A percentile compares a stretch with the other conserved stretches of the same genome.
phyloP scores from a whole-genome alignment of 129 eudicot genomes.

The Pulicaria dysenterica region DNA sequence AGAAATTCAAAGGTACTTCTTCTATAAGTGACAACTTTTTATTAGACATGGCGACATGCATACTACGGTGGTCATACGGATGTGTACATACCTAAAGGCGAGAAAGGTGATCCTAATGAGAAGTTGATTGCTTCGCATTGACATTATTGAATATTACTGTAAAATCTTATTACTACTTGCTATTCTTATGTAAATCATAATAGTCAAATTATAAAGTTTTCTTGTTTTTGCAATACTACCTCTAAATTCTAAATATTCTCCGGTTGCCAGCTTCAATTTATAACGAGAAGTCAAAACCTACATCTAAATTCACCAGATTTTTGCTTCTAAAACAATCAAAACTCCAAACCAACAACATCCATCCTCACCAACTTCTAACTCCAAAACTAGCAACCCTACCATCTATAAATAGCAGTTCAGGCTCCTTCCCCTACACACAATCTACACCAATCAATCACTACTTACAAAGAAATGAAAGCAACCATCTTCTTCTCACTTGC shows the following conservation, averaged over 20 bases:
- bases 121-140: no score
- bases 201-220: no score
- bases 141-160: no score
- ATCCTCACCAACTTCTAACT: not conserved
- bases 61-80: no score
- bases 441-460: not conserved
- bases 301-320: constrained; percentile 5
- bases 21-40: no score
- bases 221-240: no score
- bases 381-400: not conserved
- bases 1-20: no score
- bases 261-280: not conserved
- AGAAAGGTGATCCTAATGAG: no score
- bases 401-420: not conserved
- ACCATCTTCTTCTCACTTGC: constrained; percentile 16
- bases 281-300: not conserved
- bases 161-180: no score
- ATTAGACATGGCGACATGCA: no score
- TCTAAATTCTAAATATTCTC: not conserved
- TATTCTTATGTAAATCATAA: no score
- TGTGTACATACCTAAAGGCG: no score
- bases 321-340: constrained; percentile 5
- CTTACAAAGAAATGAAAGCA: constrained; percentile 13
- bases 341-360: not conserved
- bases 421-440: not conserved